These are phyloP conservation scores for Chrysopogon serrulatus DNA, from an alignment of 176 grass and related monocot genomes.

Conservation along the genomic window DNA sequence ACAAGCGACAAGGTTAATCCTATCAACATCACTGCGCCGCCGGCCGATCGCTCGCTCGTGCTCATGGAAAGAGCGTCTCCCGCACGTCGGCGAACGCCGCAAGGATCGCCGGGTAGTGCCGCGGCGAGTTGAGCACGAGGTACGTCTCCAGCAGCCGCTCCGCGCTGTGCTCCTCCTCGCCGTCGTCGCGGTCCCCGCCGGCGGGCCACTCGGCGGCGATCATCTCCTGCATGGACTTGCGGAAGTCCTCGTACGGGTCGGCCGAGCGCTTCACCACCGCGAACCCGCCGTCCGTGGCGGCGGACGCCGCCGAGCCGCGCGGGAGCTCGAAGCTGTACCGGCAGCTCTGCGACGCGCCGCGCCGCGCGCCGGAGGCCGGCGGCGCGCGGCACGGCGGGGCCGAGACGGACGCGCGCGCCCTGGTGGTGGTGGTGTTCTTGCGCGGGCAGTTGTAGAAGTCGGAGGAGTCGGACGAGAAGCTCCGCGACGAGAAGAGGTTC, in stretches of 20 bases:
- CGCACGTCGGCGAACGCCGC: conserved; percentile 74
- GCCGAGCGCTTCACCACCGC: conserved; percentile 73
- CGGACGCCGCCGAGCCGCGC: conserved; percentile 17
- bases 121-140: conserved; percentile 74
- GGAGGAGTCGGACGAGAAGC: conserved; percentile 77
- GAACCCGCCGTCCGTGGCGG: conserved; percentile 36
- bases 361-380: neutral
- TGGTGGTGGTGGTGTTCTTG: neutral
- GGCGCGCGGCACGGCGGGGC: conserved; percentile 38
- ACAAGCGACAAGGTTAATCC: conserved; percentile 6
- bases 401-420: conserved; percentile 39
- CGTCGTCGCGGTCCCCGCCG: neutral
- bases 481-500: conserved; percentile 69
- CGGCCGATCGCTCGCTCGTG: neutral
- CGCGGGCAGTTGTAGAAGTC: conserved; percentile 62
- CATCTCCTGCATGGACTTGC: conserved; percentile 90
- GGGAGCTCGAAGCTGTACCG: conserved; percentile 42
- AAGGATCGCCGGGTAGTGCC: conserved; percentile 75
- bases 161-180: conserved; percentile 15
- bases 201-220: conserved; percentile 47
- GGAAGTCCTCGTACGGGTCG: conserved; percentile 83
- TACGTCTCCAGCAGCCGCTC: conserved; percentile 68
- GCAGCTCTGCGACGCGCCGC: conserved; percentile 40
- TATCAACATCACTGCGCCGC: conserved; percentile 4
- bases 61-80: conserved; percentile 58